Percentiles rank a stretch among this genome's conserved stretches.
phyloP scores from a whole-genome alignment of 228 moss, liverwort and hornwort genomes.

The Sphagnum fallax region DNA sequence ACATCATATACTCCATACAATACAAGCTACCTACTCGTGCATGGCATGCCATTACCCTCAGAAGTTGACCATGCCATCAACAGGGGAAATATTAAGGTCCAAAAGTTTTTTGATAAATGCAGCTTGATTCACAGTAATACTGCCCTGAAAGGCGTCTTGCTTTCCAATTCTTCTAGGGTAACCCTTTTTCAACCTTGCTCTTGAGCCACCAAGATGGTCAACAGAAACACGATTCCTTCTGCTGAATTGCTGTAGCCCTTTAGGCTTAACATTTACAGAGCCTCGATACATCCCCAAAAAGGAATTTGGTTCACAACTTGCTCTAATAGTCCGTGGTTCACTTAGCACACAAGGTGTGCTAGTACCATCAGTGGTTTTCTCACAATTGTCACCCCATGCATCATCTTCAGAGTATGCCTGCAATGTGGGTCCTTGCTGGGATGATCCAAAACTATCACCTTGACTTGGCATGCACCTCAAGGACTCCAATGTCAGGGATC shows the following conservation, averaged over 20 bases:
- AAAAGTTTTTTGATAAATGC: slow-evolving; percentile 19
- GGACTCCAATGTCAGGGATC: slow-evolving; percentile 40
- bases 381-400: slow-evolving; percentile 39
- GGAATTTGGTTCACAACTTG: slow-evolving; percentile 57
- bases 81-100: slow-evolving; percentile 9
- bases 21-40: too few species aligned
- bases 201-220: slow-evolving; percentile 80
- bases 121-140: slow-evolving; percentile 47
- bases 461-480: slow-evolving; percentile 38
- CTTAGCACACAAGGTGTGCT: slow-evolving; percentile 37
- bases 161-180: slow-evolving; percentile 51
- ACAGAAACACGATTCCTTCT: slow-evolving; percentile 81
- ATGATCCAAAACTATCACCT: slow-evolving; percentile 24
- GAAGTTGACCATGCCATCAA: slow-evolving; percentile 12
- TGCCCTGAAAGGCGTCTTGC: slow-evolving; percentile 50
- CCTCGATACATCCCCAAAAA: slow-evolving; percentile 75
- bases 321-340: slow-evolving; percentile 45
- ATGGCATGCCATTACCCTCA: background rate
- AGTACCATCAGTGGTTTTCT: slow-evolving; percentile 43
- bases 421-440: slow-evolving; percentile 46
- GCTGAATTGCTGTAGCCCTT: slow-evolving; percentile 58
- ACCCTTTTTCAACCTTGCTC: slow-evolving; percentile 40
- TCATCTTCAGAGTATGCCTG: slow-evolving; percentile 32
- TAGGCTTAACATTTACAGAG: slow-evolving; percentile 56
- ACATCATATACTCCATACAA: too few species aligned